Conservation (phyloP, 208 protist genomes). For the Leishmania tropica region DNA sequence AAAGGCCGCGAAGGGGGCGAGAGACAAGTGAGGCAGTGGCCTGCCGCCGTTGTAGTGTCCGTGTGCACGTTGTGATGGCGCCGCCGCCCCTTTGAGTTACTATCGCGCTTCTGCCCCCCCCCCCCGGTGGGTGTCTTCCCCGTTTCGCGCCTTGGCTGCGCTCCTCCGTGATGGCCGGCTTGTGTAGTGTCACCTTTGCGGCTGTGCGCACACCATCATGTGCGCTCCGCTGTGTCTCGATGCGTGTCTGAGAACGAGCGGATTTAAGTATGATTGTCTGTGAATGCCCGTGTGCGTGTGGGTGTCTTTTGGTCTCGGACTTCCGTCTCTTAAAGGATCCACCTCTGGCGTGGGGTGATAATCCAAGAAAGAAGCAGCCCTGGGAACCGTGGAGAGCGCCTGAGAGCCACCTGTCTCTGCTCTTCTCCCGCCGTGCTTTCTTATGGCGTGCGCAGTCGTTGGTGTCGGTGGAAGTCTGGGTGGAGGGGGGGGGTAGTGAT, state of each 20-base stretch:
- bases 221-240: not conserved
- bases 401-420: not conserved
- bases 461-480: not conserved
- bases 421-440: not conserved
- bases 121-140: not conserved
- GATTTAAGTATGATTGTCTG: not conserved
- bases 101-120: not conserved
- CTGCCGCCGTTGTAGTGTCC: not conserved
- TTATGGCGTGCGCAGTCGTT: not conserved
- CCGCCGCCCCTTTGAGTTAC: not conserved
- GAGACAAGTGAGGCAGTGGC: conserved; percentile 22
- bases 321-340: not conserved
- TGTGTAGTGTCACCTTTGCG: not conserved
- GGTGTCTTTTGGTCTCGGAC: not conserved
- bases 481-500: not conserved
- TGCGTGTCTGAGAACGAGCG: not conserved
- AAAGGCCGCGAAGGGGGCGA: conserved; percentile 48
- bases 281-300: not conserved
- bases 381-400: not conserved
- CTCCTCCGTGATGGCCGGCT: not conserved
- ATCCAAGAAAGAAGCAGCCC: not conserved
- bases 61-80: not conserved
- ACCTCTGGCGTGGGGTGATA: not conserved
- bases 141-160: not conserved
- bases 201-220: not conserved